Conservation (phyloP, 2,329 filamentous ascomycete species). For the Parastagonospora avenae region DNA sequence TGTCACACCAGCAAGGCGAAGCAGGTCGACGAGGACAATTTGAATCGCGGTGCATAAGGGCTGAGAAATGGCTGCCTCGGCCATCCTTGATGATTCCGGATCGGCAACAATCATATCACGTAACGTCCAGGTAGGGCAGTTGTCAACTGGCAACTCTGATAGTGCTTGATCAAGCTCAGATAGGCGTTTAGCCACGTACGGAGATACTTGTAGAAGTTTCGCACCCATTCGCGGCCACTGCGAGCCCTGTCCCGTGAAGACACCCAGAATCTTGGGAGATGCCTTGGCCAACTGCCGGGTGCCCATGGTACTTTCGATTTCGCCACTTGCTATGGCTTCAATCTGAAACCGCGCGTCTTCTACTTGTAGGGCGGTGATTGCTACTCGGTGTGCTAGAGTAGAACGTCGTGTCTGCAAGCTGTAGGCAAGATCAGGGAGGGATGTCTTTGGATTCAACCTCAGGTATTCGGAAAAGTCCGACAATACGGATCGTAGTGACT, state of each 20-base stretch:
- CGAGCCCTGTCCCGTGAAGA: conserved; percentile 50
- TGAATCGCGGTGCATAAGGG: conserved; percentile 47
- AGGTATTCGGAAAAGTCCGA: not conserved
- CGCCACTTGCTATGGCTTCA: not conserved
- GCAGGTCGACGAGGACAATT: conserved; percentile 37
- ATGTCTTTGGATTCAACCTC: not conserved
- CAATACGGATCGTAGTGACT: not conserved
- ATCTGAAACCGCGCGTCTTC: no score
- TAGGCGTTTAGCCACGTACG: no score
- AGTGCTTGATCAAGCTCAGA: no score
- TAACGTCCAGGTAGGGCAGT: not conserved
- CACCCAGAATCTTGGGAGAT: not conserved
- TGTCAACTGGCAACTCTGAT: not conserved
- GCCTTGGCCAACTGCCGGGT: no score
- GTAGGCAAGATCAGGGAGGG: conserved; percentile 1
- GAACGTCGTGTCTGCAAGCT: not conserved
- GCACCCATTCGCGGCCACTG: conserved; percentile 50
- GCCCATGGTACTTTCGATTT: no score
- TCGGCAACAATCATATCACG: not conserved
- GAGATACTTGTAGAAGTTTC: conserved; percentile 17
- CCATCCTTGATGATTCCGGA: not conserved
- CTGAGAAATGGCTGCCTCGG: conserved; percentile 33
- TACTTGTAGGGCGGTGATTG: conserved; percentile 8
- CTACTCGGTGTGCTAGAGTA: not conserved
- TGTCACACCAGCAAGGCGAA: conserved; percentile 29